Evolutionary conservation across 2,329 filamentous ascomycete species (phyloP).

Genomic region (Sphaceloma murrayae): DNA sequence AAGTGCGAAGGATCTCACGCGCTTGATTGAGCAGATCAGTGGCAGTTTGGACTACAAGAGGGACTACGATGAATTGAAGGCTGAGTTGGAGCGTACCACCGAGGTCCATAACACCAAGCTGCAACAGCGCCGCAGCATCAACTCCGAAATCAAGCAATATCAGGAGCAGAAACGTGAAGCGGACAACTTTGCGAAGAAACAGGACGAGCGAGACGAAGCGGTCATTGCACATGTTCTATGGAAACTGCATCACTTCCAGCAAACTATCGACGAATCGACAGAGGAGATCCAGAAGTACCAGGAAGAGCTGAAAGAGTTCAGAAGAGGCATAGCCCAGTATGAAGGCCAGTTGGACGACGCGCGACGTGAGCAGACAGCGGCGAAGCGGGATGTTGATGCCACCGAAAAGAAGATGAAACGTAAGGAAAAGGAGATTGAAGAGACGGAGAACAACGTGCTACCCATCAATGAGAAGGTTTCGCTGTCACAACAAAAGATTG

Average conservation of each 20-base stretch:
- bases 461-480: slow-evolving; percentile 88
- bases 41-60: slow-evolving; percentile 90
- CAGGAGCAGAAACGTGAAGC: slow-evolving; percentile 94
- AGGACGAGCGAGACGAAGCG: slow-evolving; percentile 79
- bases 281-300: slow-evolving; percentile 87
- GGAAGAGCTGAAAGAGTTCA: slow-evolving; percentile 86
- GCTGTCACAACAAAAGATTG: slow-evolving; percentile 62
- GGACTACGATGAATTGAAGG: slow-evolving; percentile 86
- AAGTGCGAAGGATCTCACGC: slow-evolving; percentile 84
- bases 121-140: slow-evolving; percentile 82
- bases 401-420: slow-evolving; percentile 76
- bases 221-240: slow-evolving; percentile 89
- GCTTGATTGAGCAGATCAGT: slow-evolving; percentile 93
- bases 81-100: slow-evolving; percentile 71
- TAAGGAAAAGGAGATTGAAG: slow-evolving; percentile 80
- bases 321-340: slow-evolving; percentile 76
- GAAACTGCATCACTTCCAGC: slow-evolving; percentile 95
- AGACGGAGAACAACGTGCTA: slow-evolving; percentile 73
- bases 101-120: slow-evolving; percentile 86
- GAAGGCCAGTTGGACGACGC: slow-evolving; percentile 72
- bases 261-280: slow-evolving; percentile 83
- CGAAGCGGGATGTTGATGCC: slow-evolving; percentile 65
- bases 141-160: slow-evolving; percentile 95
- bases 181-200: slow-evolving; percentile 84
- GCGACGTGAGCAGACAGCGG: slow-evolving; percentile 69